Percentiles rank a stretch among this genome's conserved stretches.
Evolutionary conservation across 768 basidiomycete species (phyloP).

Genomic region (Infundibulicybe gibba): DNA sequence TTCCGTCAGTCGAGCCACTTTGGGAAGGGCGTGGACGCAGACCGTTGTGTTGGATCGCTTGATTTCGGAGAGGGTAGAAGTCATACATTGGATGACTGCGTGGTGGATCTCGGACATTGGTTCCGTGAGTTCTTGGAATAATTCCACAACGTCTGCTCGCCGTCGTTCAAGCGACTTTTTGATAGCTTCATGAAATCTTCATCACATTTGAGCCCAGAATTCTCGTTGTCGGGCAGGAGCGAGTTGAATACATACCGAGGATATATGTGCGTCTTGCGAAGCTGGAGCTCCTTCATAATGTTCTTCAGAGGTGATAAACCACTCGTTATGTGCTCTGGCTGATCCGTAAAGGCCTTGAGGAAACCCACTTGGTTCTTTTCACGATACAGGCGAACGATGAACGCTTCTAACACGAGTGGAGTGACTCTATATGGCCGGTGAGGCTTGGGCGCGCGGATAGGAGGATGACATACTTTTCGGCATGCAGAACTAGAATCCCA

Average conservation of each 20-base stretch:
- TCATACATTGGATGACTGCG: slow-evolving; percentile 93
- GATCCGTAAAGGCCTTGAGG: slow-evolving; percentile 95
- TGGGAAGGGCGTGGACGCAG: slow-evolving; percentile 37
- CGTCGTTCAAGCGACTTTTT: slow-evolving; percentile 79
- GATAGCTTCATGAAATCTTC: slow-evolving; percentile 87
- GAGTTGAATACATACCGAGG: slow-evolving; percentile 57
- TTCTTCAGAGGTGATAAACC: slow-evolving; percentile 90
- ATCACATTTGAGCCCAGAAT: background rate
- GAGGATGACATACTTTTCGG: slow-evolving; percentile 63
- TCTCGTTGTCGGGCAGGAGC: background rate
- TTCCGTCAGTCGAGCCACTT: background rate
- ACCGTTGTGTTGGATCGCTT: slow-evolving; percentile 77
- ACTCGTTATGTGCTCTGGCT: slow-evolving; percentile 91
- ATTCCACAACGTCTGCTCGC: slow-evolving; percentile 87
- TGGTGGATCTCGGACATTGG: slow-evolving; percentile 91
- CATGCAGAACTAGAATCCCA: slow-evolving; percentile 86
- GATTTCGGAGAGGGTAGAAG: slow-evolving; percentile 81
- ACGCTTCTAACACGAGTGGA: slow-evolving; percentile 82
- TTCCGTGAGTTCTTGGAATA: slow-evolving; percentile 82
- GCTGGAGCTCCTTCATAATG: slow-evolving; percentile 89
- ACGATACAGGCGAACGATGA: slow-evolving; percentile 87
- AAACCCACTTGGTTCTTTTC: slow-evolving; percentile 90
- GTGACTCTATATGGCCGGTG: slow-evolving; percentile 63
- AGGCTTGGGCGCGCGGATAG: background rate
- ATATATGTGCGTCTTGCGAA: slow-evolving; percentile 87